These are phyloP conservation scores for Populus alba DNA, from an alignment of 345 rosid genomes.

Conservation along the genomic window DNA sequence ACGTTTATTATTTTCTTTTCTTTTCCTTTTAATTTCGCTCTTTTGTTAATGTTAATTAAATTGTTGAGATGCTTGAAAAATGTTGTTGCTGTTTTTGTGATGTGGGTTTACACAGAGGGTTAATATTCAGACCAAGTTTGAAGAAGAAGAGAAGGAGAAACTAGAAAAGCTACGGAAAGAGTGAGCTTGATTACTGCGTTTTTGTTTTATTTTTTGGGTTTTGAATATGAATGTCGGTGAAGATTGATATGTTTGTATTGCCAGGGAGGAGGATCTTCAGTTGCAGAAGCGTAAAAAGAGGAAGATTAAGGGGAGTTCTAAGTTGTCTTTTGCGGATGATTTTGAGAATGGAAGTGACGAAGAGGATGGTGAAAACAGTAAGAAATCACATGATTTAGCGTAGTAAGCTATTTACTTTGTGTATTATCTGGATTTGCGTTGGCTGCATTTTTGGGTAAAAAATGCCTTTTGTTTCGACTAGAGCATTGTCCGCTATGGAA, in stretches of 20 bases:
- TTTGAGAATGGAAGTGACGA: slow-evolving; percentile 76
- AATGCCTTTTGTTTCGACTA: background rate
- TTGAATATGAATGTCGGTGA: background rate
- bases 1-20: background rate
- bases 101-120: slow-evolving; percentile 55
- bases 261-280: slow-evolving; percentile 89
- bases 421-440: background rate
- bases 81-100: background rate
- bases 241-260: slow-evolving; percentile 9
- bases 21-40: background rate
- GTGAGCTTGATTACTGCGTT: slow-evolving; percentile 37
- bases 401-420: background rate
- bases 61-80: background rate
- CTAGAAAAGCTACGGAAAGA: slow-evolving; percentile 86
- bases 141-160: slow-evolving; percentile 99
- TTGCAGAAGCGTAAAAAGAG: slow-evolving; percentile 85
- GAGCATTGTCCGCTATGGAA: background rate
- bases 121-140: slow-evolving; percentile 83
- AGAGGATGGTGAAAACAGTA: slow-evolving; percentile 53
- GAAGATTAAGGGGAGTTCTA: slow-evolving; percentile 70
- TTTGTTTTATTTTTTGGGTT: background rate
- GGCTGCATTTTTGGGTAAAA: background rate
- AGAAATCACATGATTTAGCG: slow-evolving; percentile 9
- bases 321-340: slow-evolving; percentile 84
- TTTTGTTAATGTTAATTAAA: background rate